Percentiles rank a stretch among this genome's conserved stretches.
Evolutionary conservation across 225 moss, liverwort and hornwort species (phyloP).

Genomic region (Climacium dendroides): DNA sequence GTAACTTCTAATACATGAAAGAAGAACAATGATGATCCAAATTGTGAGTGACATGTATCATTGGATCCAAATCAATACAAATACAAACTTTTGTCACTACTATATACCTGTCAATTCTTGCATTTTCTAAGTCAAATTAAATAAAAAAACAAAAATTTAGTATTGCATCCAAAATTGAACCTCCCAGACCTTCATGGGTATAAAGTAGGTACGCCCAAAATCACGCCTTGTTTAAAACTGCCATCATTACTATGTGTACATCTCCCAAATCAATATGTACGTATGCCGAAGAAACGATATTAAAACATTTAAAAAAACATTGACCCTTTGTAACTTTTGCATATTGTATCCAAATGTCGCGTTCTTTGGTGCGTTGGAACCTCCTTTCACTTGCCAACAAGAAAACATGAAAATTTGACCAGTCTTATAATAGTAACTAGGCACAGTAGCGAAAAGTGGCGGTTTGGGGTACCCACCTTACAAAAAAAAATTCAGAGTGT

Average conservation of each 20-base stretch:
- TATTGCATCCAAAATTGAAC: background rate
- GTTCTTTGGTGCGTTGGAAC: background rate
- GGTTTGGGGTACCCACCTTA: background rate
- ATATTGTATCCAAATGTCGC: rapidly evolving
- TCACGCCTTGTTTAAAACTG: rapidly evolving
- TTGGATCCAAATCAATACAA: background rate
- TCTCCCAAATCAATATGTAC: background rate
- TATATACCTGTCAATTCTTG: background rate
- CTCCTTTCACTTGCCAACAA: background rate
- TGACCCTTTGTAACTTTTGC: background rate
- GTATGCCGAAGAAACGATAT: rapidly evolving
- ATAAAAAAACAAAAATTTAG: background rate
- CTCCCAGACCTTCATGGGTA: background rate
- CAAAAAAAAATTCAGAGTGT: background rate
- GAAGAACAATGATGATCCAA: background rate
- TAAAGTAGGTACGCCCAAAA: background rate
- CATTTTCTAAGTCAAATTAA: background rate
- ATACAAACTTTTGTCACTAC: background rate
- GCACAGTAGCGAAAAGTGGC: too few species aligned
- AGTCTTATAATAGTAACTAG: too few species aligned
- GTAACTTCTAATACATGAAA: background rate
- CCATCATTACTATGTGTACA: background rate
- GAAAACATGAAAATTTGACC: background rate
- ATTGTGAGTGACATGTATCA: rapidly evolving
- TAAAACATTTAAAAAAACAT: background rate